Evolutionary conservation across 2,329 filamentous ascomycete genomes (phyloP).

Genomic region (Cordyceps cicadae): DNA sequence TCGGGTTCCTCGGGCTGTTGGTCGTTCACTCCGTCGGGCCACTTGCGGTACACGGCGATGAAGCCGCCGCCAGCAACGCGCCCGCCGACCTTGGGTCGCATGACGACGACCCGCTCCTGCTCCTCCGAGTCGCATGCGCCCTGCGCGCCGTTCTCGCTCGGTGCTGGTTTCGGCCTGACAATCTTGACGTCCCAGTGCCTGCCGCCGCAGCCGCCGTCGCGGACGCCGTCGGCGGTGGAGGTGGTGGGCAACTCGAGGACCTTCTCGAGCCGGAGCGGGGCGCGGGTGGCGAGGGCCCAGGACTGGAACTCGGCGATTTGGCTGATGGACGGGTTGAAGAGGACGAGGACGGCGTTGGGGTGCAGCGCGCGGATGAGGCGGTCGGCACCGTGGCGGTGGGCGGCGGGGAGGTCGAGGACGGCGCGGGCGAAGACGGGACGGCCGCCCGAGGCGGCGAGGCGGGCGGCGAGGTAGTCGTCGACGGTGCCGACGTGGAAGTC

Average conservation of each 20-base stretch:
- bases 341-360: constrained; percentile 54
- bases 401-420: constrained; percentile 64
- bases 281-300: constrained; percentile 36
- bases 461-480: constrained; percentile 50
- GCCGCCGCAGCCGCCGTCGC: constrained; percentile 40
- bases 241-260: constrained; percentile 48
- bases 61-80: constrained; percentile 33
- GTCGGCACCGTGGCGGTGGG: constrained; percentile 38
- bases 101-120: constrained; percentile 27
- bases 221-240: constrained; percentile 31
- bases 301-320: constrained; percentile 58
- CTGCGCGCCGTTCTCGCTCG: constrained; percentile 10
- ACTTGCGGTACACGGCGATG: constrained; percentile 29
- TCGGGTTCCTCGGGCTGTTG: background rate
- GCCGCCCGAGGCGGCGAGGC: constrained; percentile 33
- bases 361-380: constrained; percentile 50
- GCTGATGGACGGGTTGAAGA: constrained; percentile 72
- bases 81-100: constrained; percentile 34
- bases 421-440: constrained; percentile 61
- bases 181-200: constrained; percentile 56
- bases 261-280: constrained; percentile 49
- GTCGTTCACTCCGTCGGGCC: constrained; percentile 16
- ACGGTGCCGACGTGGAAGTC: constrained; percentile 67
- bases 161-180: constrained; percentile 25
- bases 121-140: background rate